Conservation (phyloP, 306 rosid genomes). For the Pterocarpus santalinus region DNA sequence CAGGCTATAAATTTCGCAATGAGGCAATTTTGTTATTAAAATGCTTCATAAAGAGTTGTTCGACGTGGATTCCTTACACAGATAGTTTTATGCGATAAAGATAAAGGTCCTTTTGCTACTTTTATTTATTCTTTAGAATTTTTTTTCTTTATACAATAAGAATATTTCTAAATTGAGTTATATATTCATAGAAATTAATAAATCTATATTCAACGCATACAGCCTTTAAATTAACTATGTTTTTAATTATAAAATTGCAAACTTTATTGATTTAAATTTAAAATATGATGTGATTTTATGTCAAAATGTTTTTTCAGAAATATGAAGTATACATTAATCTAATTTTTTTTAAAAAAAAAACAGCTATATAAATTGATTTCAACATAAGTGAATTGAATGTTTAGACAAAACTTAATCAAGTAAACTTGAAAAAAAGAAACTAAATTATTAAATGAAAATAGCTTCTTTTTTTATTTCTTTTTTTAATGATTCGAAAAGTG, state of each 20-base stretch:
- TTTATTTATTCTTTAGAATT: conserved; percentile 13
- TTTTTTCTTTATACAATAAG: not conserved
- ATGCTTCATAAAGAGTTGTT: not conserved
- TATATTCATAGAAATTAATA: not conserved
- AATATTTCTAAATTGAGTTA: not conserved
- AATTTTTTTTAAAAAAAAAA: too few species aligned
- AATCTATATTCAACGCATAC: not conserved
- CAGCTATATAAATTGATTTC: not conserved
- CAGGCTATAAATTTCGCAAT: not conserved
- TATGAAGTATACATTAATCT: not conserved
- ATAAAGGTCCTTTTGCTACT: conserved; percentile 1
- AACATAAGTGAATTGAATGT: not conserved
- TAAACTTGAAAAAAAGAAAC: not conserved
- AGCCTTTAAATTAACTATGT: too few species aligned
- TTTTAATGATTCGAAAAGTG: not conserved
- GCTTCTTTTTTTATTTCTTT: not conserved
- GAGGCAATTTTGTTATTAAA: not conserved
- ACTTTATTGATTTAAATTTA: too few species aligned
- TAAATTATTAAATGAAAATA: not conserved
- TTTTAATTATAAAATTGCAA: too few species aligned
- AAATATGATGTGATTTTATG: too few species aligned
- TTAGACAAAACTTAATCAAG: not conserved
- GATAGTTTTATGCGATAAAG: conserved; percentile 38
- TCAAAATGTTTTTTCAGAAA: not conserved
- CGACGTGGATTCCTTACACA: conserved; percentile 20